Evolutionary conservation across 176 grass and related monocot genomes (phyloP).

Genomic region (Oryza glumipatula): DNA sequence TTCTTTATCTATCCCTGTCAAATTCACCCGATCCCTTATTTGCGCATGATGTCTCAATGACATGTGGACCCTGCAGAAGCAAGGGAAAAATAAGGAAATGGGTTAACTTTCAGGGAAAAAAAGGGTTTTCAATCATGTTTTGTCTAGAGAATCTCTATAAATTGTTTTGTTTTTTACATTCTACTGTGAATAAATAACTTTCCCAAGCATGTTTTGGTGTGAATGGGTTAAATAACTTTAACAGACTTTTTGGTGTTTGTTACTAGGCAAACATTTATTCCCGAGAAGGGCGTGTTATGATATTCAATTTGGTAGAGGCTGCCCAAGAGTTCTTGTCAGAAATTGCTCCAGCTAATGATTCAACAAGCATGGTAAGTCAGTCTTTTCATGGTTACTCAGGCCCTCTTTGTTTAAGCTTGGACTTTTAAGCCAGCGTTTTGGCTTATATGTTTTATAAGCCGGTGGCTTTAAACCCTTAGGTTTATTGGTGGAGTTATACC

Average conservation of each 20-base stretch:
- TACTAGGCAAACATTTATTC: conserved; percentile 88
- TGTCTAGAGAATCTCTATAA: conserved; percentile 12
- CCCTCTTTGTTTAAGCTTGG: too few species aligned
- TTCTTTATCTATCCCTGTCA: too few species aligned
- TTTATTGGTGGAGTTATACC: too few species aligned
- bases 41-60: background rate
- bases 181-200: conserved; percentile 1
- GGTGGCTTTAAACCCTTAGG: too few species aligned
- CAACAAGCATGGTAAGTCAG: conserved; percentile 65
- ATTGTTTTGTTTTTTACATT: conserved; percentile 5
- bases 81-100: background rate
- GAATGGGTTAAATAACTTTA: conserved; percentile 17
- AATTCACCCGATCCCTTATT: background rate
- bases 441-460: too few species aligned
- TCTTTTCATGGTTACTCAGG: conserved; percentile 15
- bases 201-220: conserved; percentile 15
- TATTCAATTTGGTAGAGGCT: conserved; percentile 92
- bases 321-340: conserved; percentile 95
- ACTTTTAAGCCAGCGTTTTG: too few species aligned
- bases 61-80: background rate
- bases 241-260: conserved; percentile 32
- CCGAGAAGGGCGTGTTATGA: conserved; percentile 93
- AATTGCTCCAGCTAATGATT: conserved; percentile 56
- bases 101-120: background rate
- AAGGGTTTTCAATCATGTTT: background rate